Base-by-base conservation (phyloP, 2,329 filamentous ascomycete species). In the Metarhizium brunneum region DNA sequence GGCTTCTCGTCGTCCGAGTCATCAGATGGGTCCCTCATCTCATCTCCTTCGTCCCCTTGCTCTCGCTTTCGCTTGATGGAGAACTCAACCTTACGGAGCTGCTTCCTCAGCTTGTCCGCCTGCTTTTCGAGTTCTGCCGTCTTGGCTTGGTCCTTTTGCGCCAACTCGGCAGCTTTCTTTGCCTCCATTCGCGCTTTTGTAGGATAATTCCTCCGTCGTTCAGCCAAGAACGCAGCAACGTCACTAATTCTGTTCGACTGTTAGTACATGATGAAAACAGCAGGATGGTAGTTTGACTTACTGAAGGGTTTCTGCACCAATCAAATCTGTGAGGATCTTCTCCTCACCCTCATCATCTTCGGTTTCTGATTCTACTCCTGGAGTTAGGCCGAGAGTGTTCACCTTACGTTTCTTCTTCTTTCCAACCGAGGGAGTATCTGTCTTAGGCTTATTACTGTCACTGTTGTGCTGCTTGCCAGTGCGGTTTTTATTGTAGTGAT, bases 171-270 rank as follows among this genome's bases (percentile, higher is more conserved):
- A 62, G 78, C 77, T 59, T 82, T 81, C 69, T 81, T 88, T 60
- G 82, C 82, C 58, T 83, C 79, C 59, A 84, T 75, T 55, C 88
- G 84, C 57, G 83, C 82, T 67, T 83, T 82, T 2, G 92, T 96
- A 2, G 92, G 92, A 67, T 83, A 97, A 53, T 86, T 85, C 61
- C 83, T 86, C 66, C 80, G 87, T 57, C 92, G 84, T 69, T 96
- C 90, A 52, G 84, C 84, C 59, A 95, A 83, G 84, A 90, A 97
- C 6, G 83, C 82, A 29, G 83, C 80, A 55, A 96, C 78, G 65
- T 96, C 91, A 57, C 82, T 81, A 16, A 81, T 75, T 56, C 79
- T 83, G 54, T 6, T 4, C n/a, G 4, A 4, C 7, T n/a, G 48
- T 54, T 5, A 54, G 43, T n/a, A 25, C 18, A n/a, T 25, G 35